phyloP scores from a whole-genome alignment of 1,139 yeast genomes.

The Arxiozyma heterogenica region DNA sequence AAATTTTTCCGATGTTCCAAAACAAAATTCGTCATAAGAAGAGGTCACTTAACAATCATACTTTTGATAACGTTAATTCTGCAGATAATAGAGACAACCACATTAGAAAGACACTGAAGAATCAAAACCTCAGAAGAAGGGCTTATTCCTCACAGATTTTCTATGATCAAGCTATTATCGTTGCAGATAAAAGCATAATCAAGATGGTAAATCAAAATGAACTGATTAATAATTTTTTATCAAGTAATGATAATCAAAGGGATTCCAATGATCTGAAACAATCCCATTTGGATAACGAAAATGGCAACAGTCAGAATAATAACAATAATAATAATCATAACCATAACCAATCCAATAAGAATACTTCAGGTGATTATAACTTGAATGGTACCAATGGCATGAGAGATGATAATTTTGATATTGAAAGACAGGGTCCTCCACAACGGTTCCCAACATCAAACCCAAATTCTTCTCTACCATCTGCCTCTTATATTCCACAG shows the following conservation, averaged over 20 bases:
- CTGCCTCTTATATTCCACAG: constrained; percentile 25
- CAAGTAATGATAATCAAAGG: background rate
- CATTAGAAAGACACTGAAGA: background rate
- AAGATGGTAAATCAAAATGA: constrained; percentile 1
- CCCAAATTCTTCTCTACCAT: constrained; percentile 10
- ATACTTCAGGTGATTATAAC: background rate
- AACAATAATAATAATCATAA: background rate
- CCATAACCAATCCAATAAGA: background rate
- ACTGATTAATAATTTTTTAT: constrained; percentile 1
- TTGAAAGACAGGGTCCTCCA: constrained; percentile 16
- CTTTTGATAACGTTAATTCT: too few species aligned
- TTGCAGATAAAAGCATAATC: background rate
- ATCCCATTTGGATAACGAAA: background rate
- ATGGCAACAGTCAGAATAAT: background rate
- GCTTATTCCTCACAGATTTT: background rate
- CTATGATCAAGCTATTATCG: background rate
- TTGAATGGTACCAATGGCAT: background rate
- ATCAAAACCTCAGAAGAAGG: background rate
- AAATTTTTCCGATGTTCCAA: too few species aligned
- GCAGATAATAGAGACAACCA: too few species aligned
- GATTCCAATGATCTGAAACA: background rate
- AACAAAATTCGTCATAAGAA: background rate
- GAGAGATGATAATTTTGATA: constrained; percentile 17
- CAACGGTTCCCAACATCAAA: constrained; percentile 1
- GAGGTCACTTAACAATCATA: background rate